phyloP scores from a whole-genome alignment of 1,284 basidiomycete genomes.

The Chondrostereum purpureum region DNA sequence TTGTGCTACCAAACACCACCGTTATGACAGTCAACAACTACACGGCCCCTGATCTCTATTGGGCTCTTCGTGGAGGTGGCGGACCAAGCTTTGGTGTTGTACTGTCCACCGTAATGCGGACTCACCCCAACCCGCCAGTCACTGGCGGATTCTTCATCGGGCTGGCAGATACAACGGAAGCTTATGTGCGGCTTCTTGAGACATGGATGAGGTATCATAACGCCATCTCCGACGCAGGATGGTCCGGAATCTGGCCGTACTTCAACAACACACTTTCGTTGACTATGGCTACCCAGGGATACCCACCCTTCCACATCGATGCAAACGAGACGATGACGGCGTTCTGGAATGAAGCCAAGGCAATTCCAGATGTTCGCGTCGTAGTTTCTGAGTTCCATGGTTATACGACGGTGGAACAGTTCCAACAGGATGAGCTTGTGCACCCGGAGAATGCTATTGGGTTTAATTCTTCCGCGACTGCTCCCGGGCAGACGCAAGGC shows the following conservation, averaged over 20 bases:
- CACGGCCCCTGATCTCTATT: conserved; percentile 7
- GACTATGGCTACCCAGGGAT: conserved; percentile 8
- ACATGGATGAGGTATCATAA: conserved; percentile 10
- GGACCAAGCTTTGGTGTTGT: conserved; percentile 7
- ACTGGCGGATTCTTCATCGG: conserved; percentile 4
- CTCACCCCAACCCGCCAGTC: conserved; percentile 3
- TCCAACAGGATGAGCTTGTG: conserved; percentile 5
- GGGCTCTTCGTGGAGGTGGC: conserved; percentile 11
- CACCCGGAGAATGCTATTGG: conserved; percentile 5
- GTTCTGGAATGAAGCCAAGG: conserved; percentile 3
- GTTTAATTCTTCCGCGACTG: conserved; percentile 6
- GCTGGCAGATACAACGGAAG: background rate
- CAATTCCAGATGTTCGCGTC: conserved; percentile 1
- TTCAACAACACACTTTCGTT: conserved; percentile 5
- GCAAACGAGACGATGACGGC: conserved; percentile 5
- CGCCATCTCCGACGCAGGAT: conserved; percentile 24
- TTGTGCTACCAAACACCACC: conserved; percentile 6
- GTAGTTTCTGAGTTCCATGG: background rate
- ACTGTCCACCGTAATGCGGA: conserved; percentile 2
- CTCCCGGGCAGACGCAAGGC: background rate
- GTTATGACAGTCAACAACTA: conserved; percentile 6
- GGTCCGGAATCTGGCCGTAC: conserved; percentile 19
- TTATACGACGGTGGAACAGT: conserved; percentile 4
- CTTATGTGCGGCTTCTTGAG: conserved; percentile 3
- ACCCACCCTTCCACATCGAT: conserved; percentile 1